Percentiles rank a stretch among this genome's conserved stretches.
phyloP scores from a whole-genome alignment of 2,329 filamentous ascomycete species.

The Aspergillus neotritici region DNA sequence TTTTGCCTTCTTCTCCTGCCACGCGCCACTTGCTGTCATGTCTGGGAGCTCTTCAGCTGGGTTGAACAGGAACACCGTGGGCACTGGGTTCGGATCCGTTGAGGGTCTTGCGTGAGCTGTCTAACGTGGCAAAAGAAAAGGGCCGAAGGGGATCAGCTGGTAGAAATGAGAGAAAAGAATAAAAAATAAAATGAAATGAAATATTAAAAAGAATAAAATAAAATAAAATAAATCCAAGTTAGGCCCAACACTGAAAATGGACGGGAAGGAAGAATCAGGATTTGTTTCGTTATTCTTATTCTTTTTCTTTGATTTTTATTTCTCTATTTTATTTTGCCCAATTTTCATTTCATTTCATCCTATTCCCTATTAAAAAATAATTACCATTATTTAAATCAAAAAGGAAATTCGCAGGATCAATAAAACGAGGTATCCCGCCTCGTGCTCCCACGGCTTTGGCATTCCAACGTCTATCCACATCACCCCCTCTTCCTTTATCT shows the following conservation, averaged over 20 bases:
- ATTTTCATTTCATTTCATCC: too few relatives aligned
- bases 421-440: too few relatives aligned
- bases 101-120: slow-evolving; percentile 22
- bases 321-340: not conserved
- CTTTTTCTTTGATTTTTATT: not conserved
- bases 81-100: slow-evolving; percentile 4
- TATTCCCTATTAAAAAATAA: too few relatives aligned
- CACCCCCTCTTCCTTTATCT: not conserved
- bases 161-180: slow-evolving; percentile 1
- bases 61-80: not conserved
- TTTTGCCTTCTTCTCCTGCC: slow-evolving; percentile 4
- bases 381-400: too few relatives aligned
- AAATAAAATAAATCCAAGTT: not conserved
- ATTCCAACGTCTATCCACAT: not conserved
- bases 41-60: slow-evolving; percentile 6
- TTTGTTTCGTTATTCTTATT: not conserved
- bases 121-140: slow-evolving; percentile 24
- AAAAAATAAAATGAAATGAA: not conserved
- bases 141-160: slow-evolving; percentile 9
- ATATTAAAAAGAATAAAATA: not conserved
- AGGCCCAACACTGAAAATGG: not conserved
- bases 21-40: slow-evolving; percentile 18
- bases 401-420: too few relatives aligned
- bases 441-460: too few relatives aligned
- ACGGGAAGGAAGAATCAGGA: not conserved